These are phyloP conservation scores for Lentinula novae-zelandiae DNA, from an alignment of 1,284 basidiomycete genomes.

Conservation along the genomic window DNA sequence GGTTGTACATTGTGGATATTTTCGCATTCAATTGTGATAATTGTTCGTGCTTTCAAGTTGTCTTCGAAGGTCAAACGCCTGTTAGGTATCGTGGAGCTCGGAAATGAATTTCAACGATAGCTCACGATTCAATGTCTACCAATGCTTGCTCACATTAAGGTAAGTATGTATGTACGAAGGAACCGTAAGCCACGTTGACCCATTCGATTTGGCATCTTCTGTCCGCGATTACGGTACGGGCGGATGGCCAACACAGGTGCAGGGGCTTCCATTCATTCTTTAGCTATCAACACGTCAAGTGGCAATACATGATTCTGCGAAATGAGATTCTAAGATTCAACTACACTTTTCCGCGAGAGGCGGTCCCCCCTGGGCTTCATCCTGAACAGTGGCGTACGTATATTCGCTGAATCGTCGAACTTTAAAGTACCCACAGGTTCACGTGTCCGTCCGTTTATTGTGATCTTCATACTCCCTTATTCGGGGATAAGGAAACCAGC, in stretches of 20 bases:
- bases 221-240: not conserved
- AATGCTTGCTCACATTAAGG: not conserved
- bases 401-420: not conserved
- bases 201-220: constrained; percentile 2
- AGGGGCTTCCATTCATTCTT: not conserved
- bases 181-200: not conserved
- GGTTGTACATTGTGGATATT: not conserved
- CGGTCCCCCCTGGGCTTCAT: not conserved
- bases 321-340: not conserved
- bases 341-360: not conserved
- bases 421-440: not conserved
- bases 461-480: not conserved
- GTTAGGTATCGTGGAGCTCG: not conserved
- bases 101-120: constrained; percentile 4
- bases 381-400: constrained; percentile 1
- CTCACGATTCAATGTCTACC: not conserved
- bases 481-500: constrained; percentile 1
- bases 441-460: not conserved
- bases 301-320: not conserved
- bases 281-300: not conserved
- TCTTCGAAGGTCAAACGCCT: not conserved
- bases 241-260: not conserved
- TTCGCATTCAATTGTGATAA: not conserved
- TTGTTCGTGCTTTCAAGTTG: not conserved
- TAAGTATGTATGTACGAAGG: not conserved